A percentile compares a stretch with the other conserved stretches of the same genome.
Evolutionary conservation across 441 rosid species (phyloP).

Genomic region (Francoa sonchifolia): DNA sequence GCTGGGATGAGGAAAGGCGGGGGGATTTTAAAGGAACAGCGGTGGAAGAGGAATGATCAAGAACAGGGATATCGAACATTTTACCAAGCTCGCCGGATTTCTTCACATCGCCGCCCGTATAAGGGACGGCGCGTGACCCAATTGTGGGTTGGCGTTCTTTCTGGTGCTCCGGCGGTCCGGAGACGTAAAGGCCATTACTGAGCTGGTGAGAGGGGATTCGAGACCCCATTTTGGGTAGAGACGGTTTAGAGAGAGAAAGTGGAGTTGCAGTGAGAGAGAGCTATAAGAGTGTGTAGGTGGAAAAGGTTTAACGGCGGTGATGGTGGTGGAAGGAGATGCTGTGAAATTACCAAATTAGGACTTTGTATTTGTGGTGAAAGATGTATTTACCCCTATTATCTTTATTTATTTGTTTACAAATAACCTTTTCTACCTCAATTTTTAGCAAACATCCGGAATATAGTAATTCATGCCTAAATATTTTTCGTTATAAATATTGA

Average conservation of each 20-base stretch:
- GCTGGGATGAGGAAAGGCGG: slow-evolving; percentile 48
- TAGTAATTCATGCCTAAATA: no score
- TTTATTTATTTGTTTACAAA: no score
- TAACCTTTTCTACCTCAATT: no score
- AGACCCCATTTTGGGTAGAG: slow-evolving; percentile 23
- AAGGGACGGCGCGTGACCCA: slow-evolving; percentile 48
- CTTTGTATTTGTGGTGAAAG: neutral
- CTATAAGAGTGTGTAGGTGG: slow-evolving; percentile 15
- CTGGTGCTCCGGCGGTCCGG: slow-evolving; percentile 43
- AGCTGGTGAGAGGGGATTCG: slow-evolving; percentile 63
- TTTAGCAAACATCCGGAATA: no score
- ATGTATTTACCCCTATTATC: no score
- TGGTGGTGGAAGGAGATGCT: slow-evolving; percentile 11
- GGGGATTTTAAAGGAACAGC: slow-evolving; percentile 31
- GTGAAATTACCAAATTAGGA: slow-evolving; percentile 24
- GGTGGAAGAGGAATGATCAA: slow-evolving; percentile 17
- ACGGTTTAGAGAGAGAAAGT: neutral
- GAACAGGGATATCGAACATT: slow-evolving; percentile 60
- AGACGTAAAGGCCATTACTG: slow-evolving; percentile 48
- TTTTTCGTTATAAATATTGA: no score
- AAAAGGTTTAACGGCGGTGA: slow-evolving; percentile 18
- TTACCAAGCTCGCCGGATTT: slow-evolving; percentile 69
- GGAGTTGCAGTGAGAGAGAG: slow-evolving; percentile 7
- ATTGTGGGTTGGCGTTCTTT: slow-evolving; percentile 52
- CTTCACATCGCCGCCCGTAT: slow-evolving; percentile 67